Evolutionary conservation across 495 filamentous ascomycete genomes (phyloP).

Genomic region (Neurospora sp.): DNA sequence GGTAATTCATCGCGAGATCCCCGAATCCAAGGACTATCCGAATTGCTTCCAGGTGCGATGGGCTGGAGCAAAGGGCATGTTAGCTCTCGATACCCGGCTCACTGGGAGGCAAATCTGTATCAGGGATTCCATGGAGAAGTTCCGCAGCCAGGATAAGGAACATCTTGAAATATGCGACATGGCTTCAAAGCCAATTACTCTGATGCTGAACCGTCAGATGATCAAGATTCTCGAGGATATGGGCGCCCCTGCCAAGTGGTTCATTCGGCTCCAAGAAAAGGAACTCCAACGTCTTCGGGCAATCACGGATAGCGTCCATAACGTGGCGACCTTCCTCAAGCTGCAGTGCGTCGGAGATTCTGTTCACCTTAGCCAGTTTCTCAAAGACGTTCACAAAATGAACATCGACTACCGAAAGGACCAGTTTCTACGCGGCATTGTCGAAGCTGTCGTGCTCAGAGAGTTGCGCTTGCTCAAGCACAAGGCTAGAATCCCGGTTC

Average conservation of each 20-base stretch:
- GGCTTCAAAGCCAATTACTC: constrained; percentile 51
- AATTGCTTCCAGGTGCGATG: constrained; percentile 65
- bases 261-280: constrained; percentile 48
- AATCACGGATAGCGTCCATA: constrained; percentile 41
- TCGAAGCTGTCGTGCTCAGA: constrained; percentile 55
- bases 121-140: constrained; percentile 71
- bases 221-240: constrained; percentile 80
- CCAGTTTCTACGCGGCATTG: constrained; percentile 48
- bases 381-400: constrained; percentile 42
- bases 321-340: constrained; percentile 55
- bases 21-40: constrained; percentile 33
- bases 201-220: constrained; percentile 63
- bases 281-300: constrained; percentile 47
- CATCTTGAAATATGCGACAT: constrained; percentile 69
- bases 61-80: constrained; percentile 62
- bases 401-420: constrained; percentile 54
- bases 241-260: constrained; percentile 41
- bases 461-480: constrained; percentile 66
- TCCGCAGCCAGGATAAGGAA: constrained; percentile 39
- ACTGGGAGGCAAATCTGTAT: constrained; percentile 44
- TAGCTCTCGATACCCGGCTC: constrained; percentile 53
- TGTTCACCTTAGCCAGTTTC: constrained; percentile 47
- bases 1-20: constrained; percentile 39
- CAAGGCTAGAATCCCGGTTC: constrained; percentile 60
- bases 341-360: constrained; percentile 42